Evolutionary conservation across 495 filamentous ascomycete species (phyloP).

Genomic region (Podospora comata): DNA sequence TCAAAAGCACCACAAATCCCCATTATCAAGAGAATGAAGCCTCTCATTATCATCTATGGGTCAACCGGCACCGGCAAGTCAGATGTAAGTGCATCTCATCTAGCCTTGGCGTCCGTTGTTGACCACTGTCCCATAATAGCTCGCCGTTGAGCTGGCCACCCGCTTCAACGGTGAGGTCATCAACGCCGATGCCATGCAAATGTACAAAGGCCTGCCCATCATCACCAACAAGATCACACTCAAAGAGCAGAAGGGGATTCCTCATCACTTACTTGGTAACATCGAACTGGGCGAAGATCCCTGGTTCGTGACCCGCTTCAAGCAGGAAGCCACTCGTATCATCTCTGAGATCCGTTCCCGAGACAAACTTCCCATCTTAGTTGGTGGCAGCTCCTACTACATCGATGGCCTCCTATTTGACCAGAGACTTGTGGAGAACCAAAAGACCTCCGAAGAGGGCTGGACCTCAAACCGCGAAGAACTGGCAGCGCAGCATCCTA

Average conservation of each 20-base stretch:
- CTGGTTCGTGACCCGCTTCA: slow-evolving; percentile 79
- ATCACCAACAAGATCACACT: slow-evolving; percentile 88
- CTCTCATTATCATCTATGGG: slow-evolving; percentile 81
- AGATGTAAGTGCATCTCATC: slow-evolving; percentile 57
- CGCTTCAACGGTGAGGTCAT: slow-evolving; percentile 91
- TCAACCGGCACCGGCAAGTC: slow-evolving; percentile 97
- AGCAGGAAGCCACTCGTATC: slow-evolving; percentile 59
- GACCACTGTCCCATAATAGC: slow-evolving; percentile 49
- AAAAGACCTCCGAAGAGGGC: slow-evolving; percentile 27
- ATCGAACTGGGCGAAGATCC: slow-evolving; percentile 69
- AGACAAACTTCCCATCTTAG: slow-evolving; percentile 80
- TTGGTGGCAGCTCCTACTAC: slow-evolving; percentile 95
- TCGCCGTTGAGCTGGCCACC: slow-evolving; percentile 84
- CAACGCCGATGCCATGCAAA: slow-evolving; percentile 99
- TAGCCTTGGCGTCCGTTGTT: slow-evolving; percentile 17
- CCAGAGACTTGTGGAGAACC: slow-evolving; percentile 56
- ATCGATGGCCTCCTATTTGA: slow-evolving; percentile 81
- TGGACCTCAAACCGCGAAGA: slow-evolving; percentile 32
- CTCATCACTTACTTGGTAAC: slow-evolving; percentile 83
- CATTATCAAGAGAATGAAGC: slow-evolving; percentile 35
- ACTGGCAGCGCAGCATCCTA: slow-evolving; percentile 55
- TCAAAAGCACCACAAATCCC: slow-evolving; percentile 5
- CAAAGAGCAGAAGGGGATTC: slow-evolving; percentile 73
- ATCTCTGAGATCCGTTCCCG: slow-evolving; percentile 75
- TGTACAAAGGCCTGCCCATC: slow-evolving; percentile 89